phyloP scores from a whole-genome alignment of 2,329 filamentous ascomycete genomes.

The Colletotrichum limetticola region DNA sequence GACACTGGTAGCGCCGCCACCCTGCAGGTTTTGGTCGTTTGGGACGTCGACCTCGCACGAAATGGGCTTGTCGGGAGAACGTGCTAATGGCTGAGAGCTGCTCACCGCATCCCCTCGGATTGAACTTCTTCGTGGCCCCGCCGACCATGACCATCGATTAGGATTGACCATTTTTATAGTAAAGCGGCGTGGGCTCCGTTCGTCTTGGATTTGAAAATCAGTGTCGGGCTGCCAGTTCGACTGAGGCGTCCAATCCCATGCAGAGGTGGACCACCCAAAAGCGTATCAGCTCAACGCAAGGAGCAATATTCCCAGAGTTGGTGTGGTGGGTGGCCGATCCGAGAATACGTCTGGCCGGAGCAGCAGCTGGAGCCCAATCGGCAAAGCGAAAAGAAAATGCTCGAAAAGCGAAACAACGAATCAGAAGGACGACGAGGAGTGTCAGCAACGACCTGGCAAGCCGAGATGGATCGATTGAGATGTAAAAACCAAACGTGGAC shows the following conservation, averaged over 20 bases:
- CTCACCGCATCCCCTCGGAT: not conserved
- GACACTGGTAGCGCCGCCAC: constrained; percentile 5
- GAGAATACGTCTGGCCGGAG: not conserved
- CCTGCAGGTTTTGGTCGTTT: constrained; percentile 16
- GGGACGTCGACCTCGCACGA: not conserved
- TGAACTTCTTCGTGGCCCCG: constrained; percentile 9
- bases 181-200: not conserved
- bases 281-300: constrained; percentile 15
- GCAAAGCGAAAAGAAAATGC: not conserved
- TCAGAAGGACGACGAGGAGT: not conserved
- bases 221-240: not conserved
- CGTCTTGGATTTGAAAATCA: not conserved
- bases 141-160: constrained; percentile 33
- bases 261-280: not conserved
- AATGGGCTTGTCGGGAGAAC: not conserved
- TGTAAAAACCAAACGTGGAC: not conserved
- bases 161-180: constrained; percentile 22
- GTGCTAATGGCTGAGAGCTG: constrained; percentile 9
- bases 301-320: not conserved
- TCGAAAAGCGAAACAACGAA: constrained; percentile 14
- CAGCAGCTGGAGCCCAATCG: not conserved
- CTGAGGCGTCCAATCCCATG: constrained; percentile 15
- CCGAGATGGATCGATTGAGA: not conserved
- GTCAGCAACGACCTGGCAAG: not conserved
- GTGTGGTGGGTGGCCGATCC: not conserved